These are phyloP conservation scores for Metschnikowia aberdeeniae DNA, from an alignment of 805 yeast genomes.

Conservation along the genomic window DNA sequence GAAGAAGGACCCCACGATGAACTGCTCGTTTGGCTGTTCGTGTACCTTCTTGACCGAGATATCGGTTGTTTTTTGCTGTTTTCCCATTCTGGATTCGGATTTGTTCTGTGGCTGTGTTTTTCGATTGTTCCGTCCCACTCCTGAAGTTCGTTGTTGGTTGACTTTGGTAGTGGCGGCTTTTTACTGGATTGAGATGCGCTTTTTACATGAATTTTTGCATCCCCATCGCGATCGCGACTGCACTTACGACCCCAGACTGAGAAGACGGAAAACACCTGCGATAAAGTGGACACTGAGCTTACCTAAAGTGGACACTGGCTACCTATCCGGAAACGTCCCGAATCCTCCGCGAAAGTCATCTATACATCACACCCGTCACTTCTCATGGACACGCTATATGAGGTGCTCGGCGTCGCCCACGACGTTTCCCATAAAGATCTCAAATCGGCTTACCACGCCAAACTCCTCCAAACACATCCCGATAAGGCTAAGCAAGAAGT, in stretches of 20 bases:
- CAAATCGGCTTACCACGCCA: constrained; percentile 58
- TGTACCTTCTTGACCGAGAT: constrained; percentile 3
- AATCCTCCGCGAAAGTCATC: too few species aligned
- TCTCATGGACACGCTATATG: constrained; percentile 40
- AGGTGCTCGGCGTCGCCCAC: constrained; percentile 49
- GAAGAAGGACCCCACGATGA: constrained; percentile 69
- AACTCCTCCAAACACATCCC: constrained; percentile 68
- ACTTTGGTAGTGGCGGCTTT: too few species aligned
- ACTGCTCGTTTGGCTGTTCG: constrained; percentile 16
- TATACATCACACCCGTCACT: too few species aligned
- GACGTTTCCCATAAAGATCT: constrained; percentile 40
- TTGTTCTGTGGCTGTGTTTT: background rate
- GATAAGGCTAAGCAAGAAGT: constrained; percentile 47
- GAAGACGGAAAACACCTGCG: too few species aligned
- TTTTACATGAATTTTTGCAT: constrained; percentile 4
- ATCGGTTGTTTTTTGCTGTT: constrained; percentile 1
- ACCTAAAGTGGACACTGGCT: too few species aligned
- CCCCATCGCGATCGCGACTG: constrained; percentile 3
- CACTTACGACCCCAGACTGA: constrained; percentile 1
- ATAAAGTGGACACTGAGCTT: too few species aligned
- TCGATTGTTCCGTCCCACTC: background rate
- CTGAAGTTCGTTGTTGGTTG: too few species aligned
- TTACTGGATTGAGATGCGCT: background rate
- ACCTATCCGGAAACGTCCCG: too few species aligned
- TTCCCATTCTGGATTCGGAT: background rate